Evolutionary conservation across 208 protist species (phyloP).

Genomic region (Phytomonas sp.): DNA sequence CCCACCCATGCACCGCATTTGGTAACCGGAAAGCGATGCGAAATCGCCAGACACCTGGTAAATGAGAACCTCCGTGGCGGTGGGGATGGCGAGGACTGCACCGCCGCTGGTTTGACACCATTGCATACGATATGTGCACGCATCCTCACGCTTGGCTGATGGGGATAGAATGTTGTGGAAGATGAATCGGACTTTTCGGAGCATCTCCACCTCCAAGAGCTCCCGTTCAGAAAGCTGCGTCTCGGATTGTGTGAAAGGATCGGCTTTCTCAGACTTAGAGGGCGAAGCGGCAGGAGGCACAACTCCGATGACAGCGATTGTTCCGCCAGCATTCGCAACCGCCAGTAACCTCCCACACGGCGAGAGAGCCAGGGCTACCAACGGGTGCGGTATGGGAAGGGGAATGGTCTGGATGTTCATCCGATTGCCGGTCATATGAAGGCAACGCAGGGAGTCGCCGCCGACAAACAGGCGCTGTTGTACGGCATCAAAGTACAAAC

Average conservation of each 20-base stretch:
- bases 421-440: constrained; percentile 32
- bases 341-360: constrained; percentile 57
- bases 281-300: neutral
- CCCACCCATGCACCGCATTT: constrained; percentile 25
- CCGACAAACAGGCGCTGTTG: constrained; percentile 65
- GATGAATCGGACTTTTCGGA: constrained; percentile 15
- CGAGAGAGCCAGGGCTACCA: constrained; percentile 54
- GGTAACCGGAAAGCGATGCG: neutral
- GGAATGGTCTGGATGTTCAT: constrained; percentile 49
- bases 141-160: constrained; percentile 33
- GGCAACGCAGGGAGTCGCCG: constrained; percentile 75
- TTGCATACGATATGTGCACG: constrained; percentile 32
- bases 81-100: constrained; percentile 32
- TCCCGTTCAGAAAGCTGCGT: neutral
- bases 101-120: constrained; percentile 36
- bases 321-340: constrained; percentile 49
- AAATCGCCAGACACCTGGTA: constrained; percentile 10
- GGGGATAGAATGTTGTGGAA: constrained; percentile 38
- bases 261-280: neutral
- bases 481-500: constrained; percentile 47
- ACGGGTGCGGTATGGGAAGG: constrained; percentile 49
- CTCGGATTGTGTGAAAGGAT: neutral
- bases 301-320: constrained; percentile 35
- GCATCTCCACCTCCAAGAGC: neutral
- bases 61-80: constrained; percentile 33